phyloP scores from a whole-genome alignment of 768 basidiomycete genomes.

The Polyporus arcularius region DNA sequence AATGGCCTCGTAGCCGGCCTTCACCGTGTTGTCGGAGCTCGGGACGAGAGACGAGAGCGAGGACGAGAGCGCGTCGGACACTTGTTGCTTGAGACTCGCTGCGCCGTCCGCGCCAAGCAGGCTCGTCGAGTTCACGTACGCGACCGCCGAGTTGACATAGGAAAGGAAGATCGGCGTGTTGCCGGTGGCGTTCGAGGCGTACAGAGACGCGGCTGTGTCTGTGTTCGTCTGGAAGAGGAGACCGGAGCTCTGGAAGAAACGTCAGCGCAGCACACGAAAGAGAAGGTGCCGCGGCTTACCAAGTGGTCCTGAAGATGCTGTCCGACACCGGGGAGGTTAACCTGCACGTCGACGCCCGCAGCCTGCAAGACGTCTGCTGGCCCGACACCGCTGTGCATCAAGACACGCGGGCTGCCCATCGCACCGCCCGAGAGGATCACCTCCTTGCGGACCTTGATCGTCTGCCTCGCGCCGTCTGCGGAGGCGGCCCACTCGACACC shows the following conservation, averaged over 20 bases:
- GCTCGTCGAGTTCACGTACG: constrained; percentile 54
- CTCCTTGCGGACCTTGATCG: constrained; percentile 60
- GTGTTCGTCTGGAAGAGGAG: constrained; percentile 41
- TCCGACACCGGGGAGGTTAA: constrained; percentile 61
- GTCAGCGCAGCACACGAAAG: not conserved
- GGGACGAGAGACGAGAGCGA: constrained; percentile 42
- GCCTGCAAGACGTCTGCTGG: constrained; percentile 50
- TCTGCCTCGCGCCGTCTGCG: constrained; percentile 34
- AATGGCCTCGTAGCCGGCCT: constrained; percentile 57
- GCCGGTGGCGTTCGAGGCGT: constrained; percentile 28
- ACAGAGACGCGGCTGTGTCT: constrained; percentile 39
- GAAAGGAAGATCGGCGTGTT: constrained; percentile 43
- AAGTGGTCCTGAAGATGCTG: constrained; percentile 60
- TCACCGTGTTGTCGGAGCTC: constrained; percentile 44
- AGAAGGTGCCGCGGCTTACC: constrained; percentile 19
- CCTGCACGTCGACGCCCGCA: constrained; percentile 45
- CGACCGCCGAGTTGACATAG: constrained; percentile 64
- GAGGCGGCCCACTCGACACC: constrained; percentile 48
- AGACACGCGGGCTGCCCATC: constrained; percentile 53
- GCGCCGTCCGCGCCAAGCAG: constrained; percentile 42
- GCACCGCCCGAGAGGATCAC: constrained; percentile 54
- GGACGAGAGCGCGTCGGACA: constrained; percentile 34
- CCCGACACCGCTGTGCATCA: constrained; percentile 61
- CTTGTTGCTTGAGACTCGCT: constrained; percentile 33
- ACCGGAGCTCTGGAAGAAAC: constrained; percentile 33